Percentiles rank a stretch among this genome's conserved stretches.
Evolutionary conservation across 805 yeast genomes (phyloP).

Genomic region (Starmerella floricola): DNA sequence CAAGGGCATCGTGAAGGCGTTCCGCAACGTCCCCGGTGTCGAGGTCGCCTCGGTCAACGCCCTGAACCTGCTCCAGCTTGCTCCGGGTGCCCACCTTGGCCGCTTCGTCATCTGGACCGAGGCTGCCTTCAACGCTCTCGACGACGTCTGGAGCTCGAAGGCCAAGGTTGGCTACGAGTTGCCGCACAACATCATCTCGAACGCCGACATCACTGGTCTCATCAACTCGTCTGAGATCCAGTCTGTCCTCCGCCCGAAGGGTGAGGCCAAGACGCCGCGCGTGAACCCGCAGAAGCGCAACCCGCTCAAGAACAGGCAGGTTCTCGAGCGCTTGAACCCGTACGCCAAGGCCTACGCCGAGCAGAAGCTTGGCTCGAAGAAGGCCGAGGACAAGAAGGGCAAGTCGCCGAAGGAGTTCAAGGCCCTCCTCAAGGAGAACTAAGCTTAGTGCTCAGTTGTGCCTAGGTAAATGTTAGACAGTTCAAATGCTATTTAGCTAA

Average conservation of each 20-base stretch:
- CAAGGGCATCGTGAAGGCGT: slow-evolving; percentile 95
- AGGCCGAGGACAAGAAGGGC: slow-evolving; percentile 49
- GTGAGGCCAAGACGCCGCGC: slow-evolving; percentile 87
- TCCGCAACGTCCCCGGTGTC: slow-evolving; percentile 99
- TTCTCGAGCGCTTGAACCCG: slow-evolving; percentile 96
- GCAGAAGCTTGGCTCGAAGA: slow-evolving; percentile 77
- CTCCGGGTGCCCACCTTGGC: slow-evolving; percentile 99
- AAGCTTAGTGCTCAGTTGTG: no score
- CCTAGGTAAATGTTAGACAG: no score
- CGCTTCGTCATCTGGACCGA: slow-evolving; percentile 99
- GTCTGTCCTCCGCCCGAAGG: slow-evolving; percentile 83
- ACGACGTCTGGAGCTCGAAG: slow-evolving; percentile 93
- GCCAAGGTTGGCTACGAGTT: slow-evolving; percentile 81
- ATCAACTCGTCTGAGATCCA: slow-evolving; percentile 99
- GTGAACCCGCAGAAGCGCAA: slow-evolving; percentile 94
- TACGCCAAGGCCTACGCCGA: slow-evolving; percentile 95
- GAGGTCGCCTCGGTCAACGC: slow-evolving; percentile 88
- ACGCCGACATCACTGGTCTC: slow-evolving; percentile 92
- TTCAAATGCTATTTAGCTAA: no score
- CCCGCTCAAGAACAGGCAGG: slow-evolving; percentile 99
- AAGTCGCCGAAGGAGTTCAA: slow-evolving; percentile 27
- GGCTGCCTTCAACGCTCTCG: slow-evolving; percentile 92
- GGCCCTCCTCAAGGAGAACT: slow-evolving; percentile 27
- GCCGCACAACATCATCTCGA: slow-evolving; percentile 88
- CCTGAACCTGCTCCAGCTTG: slow-evolving; percentile 93